A percentile compares a stretch with the other conserved stretches of the same genome.
phyloP scores from a whole-genome alignment of 2,329 filamentous ascomycete species.

The Thyridium curvatum region DNA sequence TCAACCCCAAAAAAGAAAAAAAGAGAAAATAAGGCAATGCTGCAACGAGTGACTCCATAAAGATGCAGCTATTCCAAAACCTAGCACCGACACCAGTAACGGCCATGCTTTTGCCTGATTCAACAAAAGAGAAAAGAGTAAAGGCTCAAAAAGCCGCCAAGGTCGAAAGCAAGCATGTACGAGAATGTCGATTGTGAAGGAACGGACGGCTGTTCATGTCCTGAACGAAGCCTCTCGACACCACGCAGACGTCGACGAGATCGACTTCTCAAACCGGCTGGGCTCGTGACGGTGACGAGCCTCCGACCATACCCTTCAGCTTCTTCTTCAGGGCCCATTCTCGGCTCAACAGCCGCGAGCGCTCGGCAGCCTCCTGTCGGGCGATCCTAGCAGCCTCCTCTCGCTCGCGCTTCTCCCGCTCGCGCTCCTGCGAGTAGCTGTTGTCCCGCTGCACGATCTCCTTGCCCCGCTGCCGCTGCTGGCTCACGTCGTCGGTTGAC shows the following conservation, averaged over 20 bases:
- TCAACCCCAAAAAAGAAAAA: background rate
- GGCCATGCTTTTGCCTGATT: no score
- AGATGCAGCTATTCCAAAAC: no score
- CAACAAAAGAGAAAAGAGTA: no score
- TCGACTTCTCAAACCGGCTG: no score
- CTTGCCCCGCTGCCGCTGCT: constrained; percentile 46
- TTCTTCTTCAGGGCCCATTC: constrained; percentile 42
- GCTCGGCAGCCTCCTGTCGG: constrained; percentile 54
- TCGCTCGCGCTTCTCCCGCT: constrained; percentile 47
- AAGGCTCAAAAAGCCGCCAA: no score
- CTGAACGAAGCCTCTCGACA: no score
- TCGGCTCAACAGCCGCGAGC: constrained; percentile 50
- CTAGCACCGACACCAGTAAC: no score
- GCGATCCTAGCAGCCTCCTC: constrained; percentile 48
- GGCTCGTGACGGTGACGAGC: no score
- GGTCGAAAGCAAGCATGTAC: no score
- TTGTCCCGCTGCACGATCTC: constrained; percentile 50
- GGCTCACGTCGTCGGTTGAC: constrained; percentile 42
- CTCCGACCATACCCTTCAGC: constrained; percentile 1
- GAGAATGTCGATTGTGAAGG: no score
- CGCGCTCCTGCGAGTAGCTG: constrained; percentile 35
- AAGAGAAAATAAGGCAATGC: background rate
- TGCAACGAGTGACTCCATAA: background rate
- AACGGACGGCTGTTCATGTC: no score
- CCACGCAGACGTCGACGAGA: no score